Conservation (phyloP, 2,329 filamentous ascomycete genomes). For the Beauveria australis region DNA sequence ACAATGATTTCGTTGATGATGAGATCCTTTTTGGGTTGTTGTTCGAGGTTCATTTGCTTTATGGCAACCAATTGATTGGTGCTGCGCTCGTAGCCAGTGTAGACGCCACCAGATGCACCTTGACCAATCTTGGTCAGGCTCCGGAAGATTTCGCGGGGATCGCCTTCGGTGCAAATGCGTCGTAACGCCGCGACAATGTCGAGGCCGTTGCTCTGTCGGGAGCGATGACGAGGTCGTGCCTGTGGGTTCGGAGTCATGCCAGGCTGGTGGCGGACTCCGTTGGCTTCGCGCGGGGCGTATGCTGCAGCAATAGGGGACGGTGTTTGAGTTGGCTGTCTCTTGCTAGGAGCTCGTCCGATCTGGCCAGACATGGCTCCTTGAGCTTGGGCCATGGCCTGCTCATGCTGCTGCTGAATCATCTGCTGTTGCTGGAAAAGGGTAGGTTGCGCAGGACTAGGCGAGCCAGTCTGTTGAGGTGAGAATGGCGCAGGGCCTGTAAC, state of each 20-base stretch:
- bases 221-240: constrained; percentile 65
- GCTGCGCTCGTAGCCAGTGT: constrained; percentile 76
- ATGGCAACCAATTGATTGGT: constrained; percentile 89
- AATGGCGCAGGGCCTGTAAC: constrained; percentile 46
- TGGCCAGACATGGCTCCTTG: constrained; percentile 69
- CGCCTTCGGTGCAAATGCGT: constrained; percentile 81
- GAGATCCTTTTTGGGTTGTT: constrained; percentile 97
- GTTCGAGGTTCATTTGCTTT: constrained; percentile 98
- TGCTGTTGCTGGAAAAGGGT: constrained; percentile 53
- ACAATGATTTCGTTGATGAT: constrained; percentile 99
- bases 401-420: constrained; percentile 69
- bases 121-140: constrained; percentile 93
- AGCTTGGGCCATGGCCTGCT: constrained; percentile 71
- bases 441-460: constrained; percentile 29
- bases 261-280: constrained; percentile 21
- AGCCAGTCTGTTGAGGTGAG: constrained; percentile 34
- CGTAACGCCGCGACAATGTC: constrained; percentile 80
- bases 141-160: constrained; percentile 81
- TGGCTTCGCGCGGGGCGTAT: constrained; percentile 3
- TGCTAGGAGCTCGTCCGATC: constrained; percentile 65
- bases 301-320: constrained; percentile 12
- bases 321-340: constrained; percentile 44
- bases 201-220: constrained; percentile 68
- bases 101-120: constrained; percentile 93
- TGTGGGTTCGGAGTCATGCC: constrained; percentile 27